phyloP scores from a whole-genome alignment of 106 monocot genomes.

The Dendrobium chrysotoxum region DNA sequence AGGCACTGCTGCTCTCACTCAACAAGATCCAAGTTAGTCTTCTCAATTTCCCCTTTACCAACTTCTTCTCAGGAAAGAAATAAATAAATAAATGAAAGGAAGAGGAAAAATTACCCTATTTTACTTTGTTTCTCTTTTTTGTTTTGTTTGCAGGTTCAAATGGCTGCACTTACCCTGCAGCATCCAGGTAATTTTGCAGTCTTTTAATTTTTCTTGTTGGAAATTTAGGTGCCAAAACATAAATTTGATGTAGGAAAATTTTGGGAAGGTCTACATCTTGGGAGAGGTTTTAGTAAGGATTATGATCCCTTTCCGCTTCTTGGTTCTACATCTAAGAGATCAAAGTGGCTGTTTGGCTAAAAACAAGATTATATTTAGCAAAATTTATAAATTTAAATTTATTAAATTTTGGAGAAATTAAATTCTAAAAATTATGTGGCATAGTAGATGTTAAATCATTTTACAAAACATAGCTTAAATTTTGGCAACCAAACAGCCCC shows the following conservation, averaged over 20 bases:
- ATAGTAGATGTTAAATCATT: no score
- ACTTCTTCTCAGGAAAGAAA: not conserved
- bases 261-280: no score
- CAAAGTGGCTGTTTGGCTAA: no score
- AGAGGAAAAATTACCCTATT: not conserved
- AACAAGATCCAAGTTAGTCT: constrained; percentile 50
- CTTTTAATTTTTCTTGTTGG: not conserved
- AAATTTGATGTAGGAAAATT: no score
- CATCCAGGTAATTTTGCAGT: constrained; percentile 17
- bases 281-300: no score
- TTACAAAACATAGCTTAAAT: not conserved
- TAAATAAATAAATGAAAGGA: not conserved
- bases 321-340: no score
- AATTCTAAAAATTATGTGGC: no score
- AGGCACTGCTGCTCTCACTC: constrained; percentile 24
- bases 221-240: no score
- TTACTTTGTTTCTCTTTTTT: not conserved
- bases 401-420: not conserved
- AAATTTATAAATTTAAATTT: no score
- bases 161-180: constrained; percentile 39
- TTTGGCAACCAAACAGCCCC: not conserved
- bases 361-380: no score
- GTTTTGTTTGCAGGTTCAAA: constrained; percentile 22
- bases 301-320: no score
- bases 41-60: no score